A percentile compares a stretch with the other conserved stretches of the same genome.
Evolutionary conservation across 352 stramenopile species (phyloP).

Genomic region (Saprolegnia diclina): DNA sequence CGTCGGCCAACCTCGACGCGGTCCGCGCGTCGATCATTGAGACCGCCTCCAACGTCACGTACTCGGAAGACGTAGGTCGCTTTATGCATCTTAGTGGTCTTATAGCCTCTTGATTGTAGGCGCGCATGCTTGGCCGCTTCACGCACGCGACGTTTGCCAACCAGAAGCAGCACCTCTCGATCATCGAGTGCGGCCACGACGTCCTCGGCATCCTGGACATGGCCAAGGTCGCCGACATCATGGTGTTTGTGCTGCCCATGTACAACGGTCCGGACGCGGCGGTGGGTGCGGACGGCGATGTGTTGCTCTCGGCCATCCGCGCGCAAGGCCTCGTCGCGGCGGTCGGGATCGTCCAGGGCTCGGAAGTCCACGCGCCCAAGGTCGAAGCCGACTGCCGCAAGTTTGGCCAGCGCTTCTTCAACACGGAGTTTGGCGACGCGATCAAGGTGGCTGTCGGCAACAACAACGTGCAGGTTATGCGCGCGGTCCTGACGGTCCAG

Average conservation of each 20-base stretch:
- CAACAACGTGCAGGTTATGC: slow-evolving; percentile 71
- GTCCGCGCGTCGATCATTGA: slow-evolving; percentile 68
- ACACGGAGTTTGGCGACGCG: slow-evolving; percentile 81
- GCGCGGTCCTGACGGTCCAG: slow-evolving; percentile 73
- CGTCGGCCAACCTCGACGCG: slow-evolving; percentile 48
- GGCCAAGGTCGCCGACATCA: slow-evolving; percentile 80
- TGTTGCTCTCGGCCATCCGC: slow-evolving; percentile 89
- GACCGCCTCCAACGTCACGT: slow-evolving; percentile 47
- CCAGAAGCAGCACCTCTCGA: slow-evolving; percentile 86
- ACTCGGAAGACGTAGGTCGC: slow-evolving; percentile 31
- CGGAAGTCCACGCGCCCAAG: slow-evolving; percentile 69
- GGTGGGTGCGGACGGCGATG: slow-evolving; percentile 80
- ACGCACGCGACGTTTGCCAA: slow-evolving; percentile 39
- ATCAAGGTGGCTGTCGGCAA: slow-evolving; percentile 76
- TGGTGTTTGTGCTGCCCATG: slow-evolving; percentile 72
- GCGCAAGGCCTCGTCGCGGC: slow-evolving; percentile 88
- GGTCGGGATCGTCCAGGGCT: slow-evolving; percentile 78
- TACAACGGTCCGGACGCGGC: slow-evolving; percentile 74
- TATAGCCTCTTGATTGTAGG: slow-evolving; percentile 39
- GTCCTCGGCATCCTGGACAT: slow-evolving; percentile 77
- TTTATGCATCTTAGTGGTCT: slow-evolving; percentile 1
- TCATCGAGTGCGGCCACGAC: slow-evolving; percentile 79
- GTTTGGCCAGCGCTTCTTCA: slow-evolving; percentile 84
- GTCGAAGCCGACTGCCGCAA: slow-evolving; percentile 73
- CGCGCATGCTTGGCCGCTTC: slow-evolving; percentile 65